Base-by-base conservation (phyloP, 345 rosid genomes). In the Aquilaria malaccensis region DNA sequence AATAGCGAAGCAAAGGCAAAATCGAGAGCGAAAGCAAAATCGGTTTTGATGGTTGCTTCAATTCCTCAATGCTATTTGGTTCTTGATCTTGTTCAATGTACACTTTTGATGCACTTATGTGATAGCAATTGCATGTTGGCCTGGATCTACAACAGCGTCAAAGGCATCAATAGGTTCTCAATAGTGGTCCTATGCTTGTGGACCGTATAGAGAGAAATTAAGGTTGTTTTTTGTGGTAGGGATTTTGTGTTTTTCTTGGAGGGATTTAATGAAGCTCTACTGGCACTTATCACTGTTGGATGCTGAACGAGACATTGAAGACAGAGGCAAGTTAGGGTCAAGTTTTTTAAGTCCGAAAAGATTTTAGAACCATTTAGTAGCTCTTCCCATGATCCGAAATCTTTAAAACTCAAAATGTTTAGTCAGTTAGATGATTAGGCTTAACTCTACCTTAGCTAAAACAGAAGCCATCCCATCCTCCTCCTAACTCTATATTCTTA, bases 251-350 rank as follows among this genome's bases (percentile, higher is more conserved):
- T 70, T 72, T 13, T 88, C 89, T 30, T 87, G 83, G 74, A 69
- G 76, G 50, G 95, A 79, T 68, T 82, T 91, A 33, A 82, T 94
- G 71, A 95, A 95, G 59, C 84, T 83, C 99, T 97, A 95, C 0
- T 86, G 78, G 32, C 96, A 90, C 67, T 78, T 94, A 55, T 83
- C 87, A 43, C 74, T 72, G 11, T 71, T 58, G 46, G 61, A 69
- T 48, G 43, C 13, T 47, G 43, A 2, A 62, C 50, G 7, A 13
- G 63, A 6, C 56, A 62, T 33, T 13, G 4, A 75, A 52, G 59
- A 67, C 14, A 76, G 0, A 3, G 61, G 66, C 58, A 56, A 60
- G 50, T 63, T 55, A 30, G 75, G 54, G 71, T 79, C 86, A 60
- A 81, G 45, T 65, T 79, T 94, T 58, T 77, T 86, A 13, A 88